Conservation (phyloP, 2,329 filamentous ascomycete species). For the Aspergillus tamarii region DNA sequence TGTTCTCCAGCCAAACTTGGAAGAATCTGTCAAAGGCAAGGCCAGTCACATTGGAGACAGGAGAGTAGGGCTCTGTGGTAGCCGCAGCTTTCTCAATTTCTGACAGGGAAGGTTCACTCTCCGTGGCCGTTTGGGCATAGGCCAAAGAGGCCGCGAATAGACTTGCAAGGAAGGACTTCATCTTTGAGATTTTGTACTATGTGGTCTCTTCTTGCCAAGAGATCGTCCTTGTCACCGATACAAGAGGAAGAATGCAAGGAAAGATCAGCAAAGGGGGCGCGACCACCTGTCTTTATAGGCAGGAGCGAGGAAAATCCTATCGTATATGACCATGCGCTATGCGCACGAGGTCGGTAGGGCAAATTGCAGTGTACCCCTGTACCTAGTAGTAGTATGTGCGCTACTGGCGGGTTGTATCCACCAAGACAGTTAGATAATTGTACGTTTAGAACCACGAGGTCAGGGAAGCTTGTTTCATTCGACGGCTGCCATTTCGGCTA, state of each 20-base stretch:
- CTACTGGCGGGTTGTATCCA: conserved; percentile 7
- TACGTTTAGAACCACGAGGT: conserved; percentile 14
- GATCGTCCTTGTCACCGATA: background rate
- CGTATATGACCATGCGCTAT: conserved; percentile 9
- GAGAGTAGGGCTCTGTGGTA: conserved; percentile 64
- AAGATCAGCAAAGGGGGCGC: conserved; percentile 2
- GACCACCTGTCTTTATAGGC: conserved; percentile 10
- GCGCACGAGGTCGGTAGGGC: background rate
- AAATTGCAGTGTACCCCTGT: background rate
- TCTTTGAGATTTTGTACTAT: conserved; percentile 43
- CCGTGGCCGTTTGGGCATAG: conserved; percentile 30
- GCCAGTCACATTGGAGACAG: conserved; percentile 68
- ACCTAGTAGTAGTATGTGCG: background rate
- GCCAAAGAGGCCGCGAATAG: conserved; percentile 31
- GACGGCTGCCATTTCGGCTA: conserved; percentile 6
- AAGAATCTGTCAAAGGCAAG: conserved; percentile 73
- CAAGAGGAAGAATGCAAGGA: background rate
- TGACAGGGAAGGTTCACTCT: conserved; percentile 30
- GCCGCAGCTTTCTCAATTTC: conserved; percentile 46
- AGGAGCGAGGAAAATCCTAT: background rate
- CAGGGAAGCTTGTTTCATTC: conserved; percentile 14
- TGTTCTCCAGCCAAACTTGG: conserved; percentile 79
- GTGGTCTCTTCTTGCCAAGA: background rate
- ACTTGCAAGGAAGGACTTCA: conserved; percentile 46
- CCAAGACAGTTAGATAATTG: background rate